Evolutionary conservation across 345 rosid genomes (phyloP).

Genomic region (Salix viminalis): DNA sequence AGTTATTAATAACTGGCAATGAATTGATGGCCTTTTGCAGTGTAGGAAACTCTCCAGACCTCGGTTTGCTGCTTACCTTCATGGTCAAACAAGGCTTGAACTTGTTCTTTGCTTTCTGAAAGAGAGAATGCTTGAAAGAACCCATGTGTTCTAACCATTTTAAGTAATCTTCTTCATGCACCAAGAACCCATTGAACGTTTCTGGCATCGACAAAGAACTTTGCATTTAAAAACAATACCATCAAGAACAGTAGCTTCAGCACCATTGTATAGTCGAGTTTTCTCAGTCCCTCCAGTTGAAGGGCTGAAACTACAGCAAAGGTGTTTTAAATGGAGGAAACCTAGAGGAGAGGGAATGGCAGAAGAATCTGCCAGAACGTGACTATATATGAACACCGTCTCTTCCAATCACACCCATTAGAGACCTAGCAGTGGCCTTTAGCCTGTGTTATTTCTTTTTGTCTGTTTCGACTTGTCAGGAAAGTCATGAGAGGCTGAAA

Average conservation of each 20-base stretch:
- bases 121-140: slow-evolving; percentile 23
- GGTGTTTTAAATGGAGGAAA: not conserved
- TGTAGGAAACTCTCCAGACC: slow-evolving; percentile 15
- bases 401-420: not conserved
- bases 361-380: slow-evolving; percentile 18
- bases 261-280: not conserved
- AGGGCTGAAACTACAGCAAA: not conserved
- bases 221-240: slow-evolving; percentile 22
- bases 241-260: slow-evolving; percentile 27
- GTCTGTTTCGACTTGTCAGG: slow-evolving; percentile 14
- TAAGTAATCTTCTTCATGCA: slow-evolving; percentile 25
- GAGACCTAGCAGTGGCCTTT: slow-evolving; percentile 16
- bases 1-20: slow-evolving; percentile 31
- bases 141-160: slow-evolving; percentile 29
- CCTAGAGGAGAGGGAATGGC: not conserved
- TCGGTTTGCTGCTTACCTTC: slow-evolving; percentile 23
- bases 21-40: slow-evolving; percentile 36
- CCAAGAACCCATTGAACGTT: slow-evolving; percentile 13
- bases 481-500: not conserved
- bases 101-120: slow-evolving; percentile 24
- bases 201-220: slow-evolving; percentile 5
- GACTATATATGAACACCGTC: slow-evolving; percentile 8
- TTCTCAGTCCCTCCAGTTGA: not conserved
- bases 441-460: not conserved
- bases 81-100: slow-evolving; percentile 34